Conservation (phyloP, 2,329 filamentous ascomycete species). For the Pezicula radicicola region DNA sequence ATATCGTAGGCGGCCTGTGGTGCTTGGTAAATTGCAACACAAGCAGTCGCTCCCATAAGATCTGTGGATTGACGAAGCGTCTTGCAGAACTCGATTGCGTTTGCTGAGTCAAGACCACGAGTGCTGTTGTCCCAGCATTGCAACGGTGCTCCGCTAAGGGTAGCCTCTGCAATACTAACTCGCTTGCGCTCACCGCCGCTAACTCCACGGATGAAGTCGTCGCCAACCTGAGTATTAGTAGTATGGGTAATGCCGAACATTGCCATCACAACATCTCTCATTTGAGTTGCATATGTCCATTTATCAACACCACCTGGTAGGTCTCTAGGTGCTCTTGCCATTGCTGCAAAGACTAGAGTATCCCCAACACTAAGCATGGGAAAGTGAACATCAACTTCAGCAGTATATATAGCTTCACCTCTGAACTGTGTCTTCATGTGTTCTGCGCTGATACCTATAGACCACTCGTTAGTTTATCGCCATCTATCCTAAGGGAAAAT, state of each 20-base stretch:
- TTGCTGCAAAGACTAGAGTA: slow-evolving; percentile 69
- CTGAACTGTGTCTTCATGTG: slow-evolving; percentile 51
- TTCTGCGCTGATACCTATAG: slow-evolving; percentile 43
- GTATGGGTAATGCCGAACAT: slow-evolving; percentile 70
- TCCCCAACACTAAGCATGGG: slow-evolving; percentile 72
- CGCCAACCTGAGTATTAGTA: slow-evolving; percentile 68
- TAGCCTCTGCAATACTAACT: slow-evolving; percentile 76
- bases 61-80: slow-evolving; percentile 62
- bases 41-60: slow-evolving; percentile 57
- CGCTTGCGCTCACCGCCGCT: slow-evolving; percentile 72
- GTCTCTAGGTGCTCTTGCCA: slow-evolving; percentile 62
- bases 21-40: slow-evolving; percentile 71
- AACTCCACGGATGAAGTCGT: slow-evolving; percentile 64
- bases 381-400: slow-evolving; percentile 70
- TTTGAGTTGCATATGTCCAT: slow-evolving; percentile 39
- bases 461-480: background rate
- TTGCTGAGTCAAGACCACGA: slow-evolving; percentile 68
- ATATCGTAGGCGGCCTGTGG: slow-evolving; percentile 64
- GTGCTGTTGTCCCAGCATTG: slow-evolving; percentile 78
- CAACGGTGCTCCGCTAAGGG: slow-evolving; percentile 50
- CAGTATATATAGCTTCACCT: too few relatives aligned
- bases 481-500: background rate
- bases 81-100: slow-evolving; percentile 69
- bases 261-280: slow-evolving; percentile 59
- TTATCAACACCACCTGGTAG: slow-evolving; percentile 51